Conservation (phyloP, 805 yeast species). For the Pichia paraexigua region DNA sequence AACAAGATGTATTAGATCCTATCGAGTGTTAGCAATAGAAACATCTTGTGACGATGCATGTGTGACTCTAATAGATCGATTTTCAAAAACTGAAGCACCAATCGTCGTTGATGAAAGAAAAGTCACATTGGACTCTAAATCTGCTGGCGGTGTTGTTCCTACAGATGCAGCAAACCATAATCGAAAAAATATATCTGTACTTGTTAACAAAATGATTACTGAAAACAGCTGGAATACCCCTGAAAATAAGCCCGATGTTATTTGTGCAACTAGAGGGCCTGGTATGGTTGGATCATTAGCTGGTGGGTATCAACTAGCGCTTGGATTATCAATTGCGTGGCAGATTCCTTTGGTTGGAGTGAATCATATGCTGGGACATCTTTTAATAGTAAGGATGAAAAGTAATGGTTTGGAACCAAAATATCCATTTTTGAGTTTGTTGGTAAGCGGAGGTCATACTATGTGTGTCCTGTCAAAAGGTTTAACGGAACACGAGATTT, state of each 20-base stretch:
- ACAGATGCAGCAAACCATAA: conserved; percentile 78
- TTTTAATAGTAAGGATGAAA: conserved; percentile 54
- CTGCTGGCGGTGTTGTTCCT: conserved; percentile 82
- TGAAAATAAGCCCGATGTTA: conserved; percentile 47
- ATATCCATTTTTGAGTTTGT: conserved; percentile 66
- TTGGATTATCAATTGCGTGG: conserved; percentile 79
- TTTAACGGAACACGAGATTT: conserved; percentile 57
- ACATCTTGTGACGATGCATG: conserved; percentile 95
- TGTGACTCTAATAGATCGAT: conserved; percentile 64
- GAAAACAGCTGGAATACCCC: conserved; percentile 29
- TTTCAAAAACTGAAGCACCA: conserved; percentile 31
- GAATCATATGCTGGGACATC: conserved; percentile 94
- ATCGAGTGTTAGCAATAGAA: conserved; percentile 77
- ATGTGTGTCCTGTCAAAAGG: conserved; percentile 65
- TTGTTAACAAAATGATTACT: conserved; percentile 39
- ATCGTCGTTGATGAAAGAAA: conserved; percentile 51
- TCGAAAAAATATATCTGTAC: conserved; percentile 44
- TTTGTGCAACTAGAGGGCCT: conserved; percentile 92
- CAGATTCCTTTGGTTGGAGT: conserved; percentile 76
- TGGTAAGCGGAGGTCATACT: conserved; percentile 94
- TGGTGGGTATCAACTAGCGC: conserved; percentile 76
- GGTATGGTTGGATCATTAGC: conserved; percentile 90
- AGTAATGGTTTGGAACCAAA: conserved; percentile 36
- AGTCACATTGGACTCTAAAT: conserved; percentile 55
- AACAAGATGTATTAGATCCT: conserved; percentile 18